Conservation (phyloP, 1,139 yeast species). For the Saccharomyces hybrid region DNA sequence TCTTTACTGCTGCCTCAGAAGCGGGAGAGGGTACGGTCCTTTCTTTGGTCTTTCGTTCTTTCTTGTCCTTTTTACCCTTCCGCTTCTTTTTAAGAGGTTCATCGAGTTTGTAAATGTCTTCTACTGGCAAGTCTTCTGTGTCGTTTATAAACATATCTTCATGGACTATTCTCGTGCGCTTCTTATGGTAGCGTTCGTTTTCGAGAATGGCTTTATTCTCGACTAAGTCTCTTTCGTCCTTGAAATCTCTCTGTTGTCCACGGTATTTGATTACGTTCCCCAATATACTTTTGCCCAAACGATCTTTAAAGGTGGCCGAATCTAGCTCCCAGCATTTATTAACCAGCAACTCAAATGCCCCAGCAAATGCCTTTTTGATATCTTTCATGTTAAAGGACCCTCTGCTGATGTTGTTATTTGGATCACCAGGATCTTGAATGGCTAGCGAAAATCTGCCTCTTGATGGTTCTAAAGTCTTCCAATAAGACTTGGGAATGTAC, state of each 20-base stretch:
- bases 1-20: neutral
- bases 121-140: neutral
- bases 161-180: slow-evolving; percentile 23
- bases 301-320: slow-evolving; percentile 52
- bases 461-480: slow-evolving; percentile 46
- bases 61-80: slow-evolving; percentile 2
- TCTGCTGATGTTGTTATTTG: slow-evolving; percentile 72
- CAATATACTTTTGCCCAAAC: slow-evolving; percentile 67
- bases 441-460: slow-evolving; percentile 61
- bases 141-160: slow-evolving; percentile 15
- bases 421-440: slow-evolving; percentile 87
- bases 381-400: slow-evolving; percentile 78
- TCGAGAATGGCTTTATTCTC: slow-evolving; percentile 49
- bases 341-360: slow-evolving; percentile 76
- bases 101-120: slow-evolving; percentile 14
- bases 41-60: slow-evolving; percentile 7
- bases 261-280: slow-evolving; percentile 74
- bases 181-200: slow-evolving; percentile 28
- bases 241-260: slow-evolving; percentile 72
- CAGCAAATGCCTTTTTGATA: slow-evolving; percentile 80
- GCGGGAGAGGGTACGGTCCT: neutral
- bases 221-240: slow-evolving; percentile 64
- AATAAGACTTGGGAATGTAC: slow-evolving; percentile 51
- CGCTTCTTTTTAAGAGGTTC: slow-evolving; percentile 21
- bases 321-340: slow-evolving; percentile 59